Evolutionary conservation across 805 yeast genomes (phyloP).

Genomic region (Wickerhamiella slavikovae): DNA sequence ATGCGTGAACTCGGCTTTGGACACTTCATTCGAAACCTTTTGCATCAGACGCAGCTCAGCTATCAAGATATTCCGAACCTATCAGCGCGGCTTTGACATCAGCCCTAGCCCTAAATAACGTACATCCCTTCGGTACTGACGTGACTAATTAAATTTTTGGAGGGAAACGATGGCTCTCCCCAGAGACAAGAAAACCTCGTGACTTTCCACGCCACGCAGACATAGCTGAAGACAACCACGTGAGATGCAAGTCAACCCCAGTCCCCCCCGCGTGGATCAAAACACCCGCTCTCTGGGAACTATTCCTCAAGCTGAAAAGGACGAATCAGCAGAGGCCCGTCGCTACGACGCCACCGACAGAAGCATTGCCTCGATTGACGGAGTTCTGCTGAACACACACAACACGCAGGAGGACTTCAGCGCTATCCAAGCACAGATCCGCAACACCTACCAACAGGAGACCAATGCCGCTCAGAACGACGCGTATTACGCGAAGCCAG

Average conservation of each 20-base stretch:
- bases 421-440: slow-evolving; percentile 4
- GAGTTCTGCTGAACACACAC: slow-evolving; percentile 3
- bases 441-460: slow-evolving; percentile 1
- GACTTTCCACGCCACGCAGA: neutral
- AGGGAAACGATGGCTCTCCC: too few species aligned
- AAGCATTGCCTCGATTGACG: slow-evolving; percentile 1
- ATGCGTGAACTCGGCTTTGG: too few species aligned
- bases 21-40: too few species aligned
- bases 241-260: slow-evolving; percentile 7
- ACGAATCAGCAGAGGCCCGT: neutral
- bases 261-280: slow-evolving; percentile 3
- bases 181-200: too few species aligned
- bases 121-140: too few species aligned
- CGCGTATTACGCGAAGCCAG: slow-evolving; percentile 25
- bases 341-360: slow-evolving; percentile 3
- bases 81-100: neutral
- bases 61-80: too few species aligned
- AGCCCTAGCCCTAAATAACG: too few species aligned
- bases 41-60: too few species aligned
- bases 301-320: neutral
- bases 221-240: slow-evolving; percentile 2
- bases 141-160: too few species aligned
- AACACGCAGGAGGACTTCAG: slow-evolving; percentile 1
- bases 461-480: slow-evolving; percentile 1
- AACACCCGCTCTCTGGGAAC: neutral